Percentiles rank a stretch among this genome's conserved stretches.
These are phyloP conservation scores for Candida xyloterini DNA, from an alignment of 805 yeast genomes.

Conservation along the genomic window DNA sequence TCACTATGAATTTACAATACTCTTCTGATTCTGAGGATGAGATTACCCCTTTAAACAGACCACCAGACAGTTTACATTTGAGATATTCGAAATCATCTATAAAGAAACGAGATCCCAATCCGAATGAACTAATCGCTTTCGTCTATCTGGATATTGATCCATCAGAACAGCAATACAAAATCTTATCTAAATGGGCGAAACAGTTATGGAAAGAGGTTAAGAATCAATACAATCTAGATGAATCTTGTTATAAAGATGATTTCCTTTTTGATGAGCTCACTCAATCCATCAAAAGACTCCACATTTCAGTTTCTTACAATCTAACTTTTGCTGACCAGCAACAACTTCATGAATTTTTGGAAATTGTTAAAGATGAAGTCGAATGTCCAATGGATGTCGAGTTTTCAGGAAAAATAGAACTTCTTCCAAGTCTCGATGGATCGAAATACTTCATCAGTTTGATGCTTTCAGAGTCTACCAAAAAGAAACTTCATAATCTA, in stretches of 20 bases:
- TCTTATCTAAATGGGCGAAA: neutral
- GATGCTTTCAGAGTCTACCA: slow-evolving; percentile 7
- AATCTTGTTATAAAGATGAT: slow-evolving; percentile 2
- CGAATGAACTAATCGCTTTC: slow-evolving; percentile 1
- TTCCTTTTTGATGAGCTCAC: slow-evolving; percentile 16
- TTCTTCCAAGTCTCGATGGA: slow-evolving; percentile 18
- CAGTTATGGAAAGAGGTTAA: slow-evolving; percentile 5
- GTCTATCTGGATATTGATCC: slow-evolving; percentile 8
- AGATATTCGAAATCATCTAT: slow-evolving; percentile 7
- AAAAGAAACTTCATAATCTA: neutral
- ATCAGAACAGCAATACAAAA: slow-evolving; percentile 1
- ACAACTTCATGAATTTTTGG: neutral
- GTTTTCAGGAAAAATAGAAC: slow-evolving; percentile 4
- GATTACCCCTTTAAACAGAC: slow-evolving; percentile 1
- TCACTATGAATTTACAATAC: slow-evolving; percentile 11
- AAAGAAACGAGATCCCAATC: slow-evolving; percentile 1
- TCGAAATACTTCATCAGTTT: slow-evolving; percentile 18
- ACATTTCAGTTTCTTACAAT: slow-evolving; percentile 22
- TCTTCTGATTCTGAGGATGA: slow-evolving; percentile 7
- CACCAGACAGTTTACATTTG: slow-evolving; percentile 8
- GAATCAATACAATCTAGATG: neutral
- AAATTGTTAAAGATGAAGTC: neutral
- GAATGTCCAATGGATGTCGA: slow-evolving; percentile 9
- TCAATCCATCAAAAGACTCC: slow-evolving; percentile 12
- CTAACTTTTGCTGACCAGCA: slow-evolving; percentile 9